Evolutionary conservation across 768 basidiomycete species (phyloP), one percentile per base, ranked within the genome.

Genomic region (Kwoniella sp.): DNA sequence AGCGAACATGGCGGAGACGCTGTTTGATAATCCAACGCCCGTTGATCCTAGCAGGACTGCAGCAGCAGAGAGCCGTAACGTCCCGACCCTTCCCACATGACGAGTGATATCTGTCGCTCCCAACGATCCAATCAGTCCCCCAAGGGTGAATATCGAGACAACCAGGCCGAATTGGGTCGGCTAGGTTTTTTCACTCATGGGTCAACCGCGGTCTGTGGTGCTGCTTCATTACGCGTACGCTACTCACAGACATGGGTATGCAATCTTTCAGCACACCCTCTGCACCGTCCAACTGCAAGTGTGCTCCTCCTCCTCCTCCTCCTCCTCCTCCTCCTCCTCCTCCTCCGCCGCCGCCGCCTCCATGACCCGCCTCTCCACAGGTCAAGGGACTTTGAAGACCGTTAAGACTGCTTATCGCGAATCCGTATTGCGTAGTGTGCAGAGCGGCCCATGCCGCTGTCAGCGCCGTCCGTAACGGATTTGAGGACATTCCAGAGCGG

Each of bases 321-420:
- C n/a, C n/a, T n/a, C n/a, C n/a, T n/a, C n/a, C n/a, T n/a, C n/a
- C n/a, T n/a, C n/a, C n/a, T n/a, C n/a, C n/a, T n/a, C n/a, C n/a
- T n/a, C n/a, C n/a, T n/a, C n/a, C n/a, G n/a, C n/a, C n/a, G n/a
- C n/a, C n/a, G n/a, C n/a, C n/a, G n/a, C n/a, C n/a, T 40, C 40
- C 40, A 19, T 44, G 40, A 10, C 58, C 47, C n/a, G 52, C 52
- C 22, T 53, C 65, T 1, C 54, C 57, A 60, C 76, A 77, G 4
- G 69, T 74, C 40, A 77, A 55, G 3, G 71, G 73, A 5, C 84
- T 85, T 76, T 91, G 87, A 27, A 94, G 86, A 73, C 94, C 91
- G 77, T 97, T 97, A 58, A 97, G 84, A 8, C 87, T 87, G 1
- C 91, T 89, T 51, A 92, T 91, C 74, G 93, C 90, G 77, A 89